phyloP scores from a whole-genome alignment of 306 rosid genomes.

The Pachyrhizus erosus region DNA sequence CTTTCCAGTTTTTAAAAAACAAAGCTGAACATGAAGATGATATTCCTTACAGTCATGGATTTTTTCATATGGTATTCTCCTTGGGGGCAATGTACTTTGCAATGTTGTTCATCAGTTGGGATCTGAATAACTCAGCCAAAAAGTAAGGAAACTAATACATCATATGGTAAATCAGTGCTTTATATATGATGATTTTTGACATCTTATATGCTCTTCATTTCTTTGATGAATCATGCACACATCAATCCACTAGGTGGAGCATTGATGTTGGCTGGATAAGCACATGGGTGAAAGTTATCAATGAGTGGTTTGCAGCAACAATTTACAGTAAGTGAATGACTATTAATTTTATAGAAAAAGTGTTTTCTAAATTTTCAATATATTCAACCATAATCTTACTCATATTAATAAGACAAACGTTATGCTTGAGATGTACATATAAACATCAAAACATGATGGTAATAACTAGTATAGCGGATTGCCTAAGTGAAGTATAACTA shows the following conservation, averaged over 20 bases:
- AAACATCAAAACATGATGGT: not conserved
- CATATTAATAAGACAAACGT: not conserved
- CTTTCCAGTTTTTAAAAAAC: slow-evolving; percentile 63
- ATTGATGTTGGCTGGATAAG: slow-evolving; percentile 95
- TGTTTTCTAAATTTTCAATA: not conserved
- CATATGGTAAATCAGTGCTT: not conserved
- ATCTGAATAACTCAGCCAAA: slow-evolving; percentile 74
- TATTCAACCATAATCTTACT: not conserved
- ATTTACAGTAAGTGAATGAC: slow-evolving; percentile 69
- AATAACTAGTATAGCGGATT: not conserved
- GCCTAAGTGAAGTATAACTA: not conserved
- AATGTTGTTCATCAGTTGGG: slow-evolving; percentile 94
- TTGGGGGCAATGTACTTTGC: slow-evolving; percentile 92
- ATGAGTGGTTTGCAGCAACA: slow-evolving; percentile 93
- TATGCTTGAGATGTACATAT: not conserved
- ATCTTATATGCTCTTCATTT: slow-evolving; percentile 17
- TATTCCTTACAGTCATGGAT: slow-evolving; percentile 78
- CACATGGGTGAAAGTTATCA: slow-evolving; percentile 81
- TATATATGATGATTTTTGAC: not conserved
- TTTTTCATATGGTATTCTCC: slow-evolving; percentile 84
- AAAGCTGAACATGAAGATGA: slow-evolving; percentile 63
- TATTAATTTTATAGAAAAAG: not conserved
- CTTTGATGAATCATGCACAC: not conserved
- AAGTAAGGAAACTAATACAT: slow-evolving; percentile 53
- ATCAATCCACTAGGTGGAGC: slow-evolving; percentile 76